A percentile compares a stretch with the other conserved stretches of the same genome.
phyloP scores from a whole-genome alignment of 169 alveolate genomes.

The Plasmodium knowlesi region DNA sequence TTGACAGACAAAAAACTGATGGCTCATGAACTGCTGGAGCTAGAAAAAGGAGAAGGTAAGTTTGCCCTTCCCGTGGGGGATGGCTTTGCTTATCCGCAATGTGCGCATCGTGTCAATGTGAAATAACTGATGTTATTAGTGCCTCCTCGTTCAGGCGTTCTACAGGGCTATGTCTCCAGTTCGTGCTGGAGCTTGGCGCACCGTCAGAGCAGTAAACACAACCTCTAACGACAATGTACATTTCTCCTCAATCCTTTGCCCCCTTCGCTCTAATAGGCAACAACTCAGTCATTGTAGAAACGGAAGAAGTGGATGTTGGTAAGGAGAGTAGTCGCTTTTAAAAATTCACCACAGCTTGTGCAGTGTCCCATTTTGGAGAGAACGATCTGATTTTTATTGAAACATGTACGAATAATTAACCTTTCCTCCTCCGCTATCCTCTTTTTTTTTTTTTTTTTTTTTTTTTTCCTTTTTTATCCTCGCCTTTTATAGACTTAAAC shows the following conservation, averaged over 20 bases:
- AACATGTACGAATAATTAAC: neutral
- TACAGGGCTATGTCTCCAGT: no score
- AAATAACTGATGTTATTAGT: neutral
- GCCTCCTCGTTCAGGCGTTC: neutral
- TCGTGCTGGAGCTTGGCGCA: neutral
- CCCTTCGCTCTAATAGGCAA: neutral
- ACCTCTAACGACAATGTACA: neutral
- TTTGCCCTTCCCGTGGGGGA: neutral
- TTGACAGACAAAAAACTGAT: conserved; percentile 8
- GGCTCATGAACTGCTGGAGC: conserved; percentile 19
- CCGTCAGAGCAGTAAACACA: neutral
- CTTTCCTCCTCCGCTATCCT: neutral
- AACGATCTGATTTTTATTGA: neutral
- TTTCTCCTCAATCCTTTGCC: neutral
- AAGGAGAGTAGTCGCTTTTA: neutral
- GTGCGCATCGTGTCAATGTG: neutral
- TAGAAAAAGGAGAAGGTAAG: conserved; percentile 30
- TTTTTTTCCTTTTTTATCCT: conserved; percentile 6
- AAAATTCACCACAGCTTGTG: neutral
- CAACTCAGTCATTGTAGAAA: conserved; percentile 24
- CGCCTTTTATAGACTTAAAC: conserved; percentile 27
- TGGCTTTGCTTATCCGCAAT: neutral
- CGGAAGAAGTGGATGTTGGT: conserved; percentile 31
- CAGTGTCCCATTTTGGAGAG: neutral
- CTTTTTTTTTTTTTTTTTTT: neutral